phyloP scores from a whole-genome alignment of 164 flowering plant species.

The Cinnamomum chago region DNA sequence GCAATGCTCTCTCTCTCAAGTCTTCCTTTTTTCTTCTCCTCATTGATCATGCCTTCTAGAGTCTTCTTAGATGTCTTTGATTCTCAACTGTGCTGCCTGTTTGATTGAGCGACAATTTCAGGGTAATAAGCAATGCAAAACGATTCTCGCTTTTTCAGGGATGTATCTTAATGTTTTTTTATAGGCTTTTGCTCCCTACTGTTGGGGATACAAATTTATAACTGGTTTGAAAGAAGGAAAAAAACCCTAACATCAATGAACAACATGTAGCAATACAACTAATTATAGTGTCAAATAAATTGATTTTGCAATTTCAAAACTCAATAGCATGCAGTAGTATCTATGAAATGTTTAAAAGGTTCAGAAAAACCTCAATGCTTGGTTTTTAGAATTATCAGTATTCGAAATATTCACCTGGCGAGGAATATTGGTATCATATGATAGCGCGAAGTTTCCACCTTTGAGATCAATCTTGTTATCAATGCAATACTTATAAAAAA shows the following conservation, averaged over 20 bases:
- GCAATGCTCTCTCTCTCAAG: too few relatives aligned
- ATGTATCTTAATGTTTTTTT: too few relatives aligned
- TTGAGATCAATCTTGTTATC: slow-evolving; percentile 56
- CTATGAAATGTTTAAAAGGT: neutral
- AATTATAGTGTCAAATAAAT: neutral
- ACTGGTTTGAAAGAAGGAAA: too few relatives aligned
- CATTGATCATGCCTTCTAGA: too few relatives aligned
- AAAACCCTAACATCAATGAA: neutral
- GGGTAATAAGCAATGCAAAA: too few relatives aligned
- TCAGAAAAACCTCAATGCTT: neutral
- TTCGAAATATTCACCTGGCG: slow-evolving; percentile 57
- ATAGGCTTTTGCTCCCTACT: too few relatives aligned
- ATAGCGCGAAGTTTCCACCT: slow-evolving; percentile 63
- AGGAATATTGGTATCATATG: slow-evolving; percentile 94
- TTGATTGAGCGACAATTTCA: too few relatives aligned
- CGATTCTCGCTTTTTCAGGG: too few relatives aligned
- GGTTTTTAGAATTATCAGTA: neutral
- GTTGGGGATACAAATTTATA: too few relatives aligned
- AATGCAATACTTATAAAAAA: slow-evolving; percentile 61
- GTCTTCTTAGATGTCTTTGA: too few relatives aligned
- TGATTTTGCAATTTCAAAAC: neutral
- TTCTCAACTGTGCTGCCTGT: too few relatives aligned
- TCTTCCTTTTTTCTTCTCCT: too few relatives aligned
- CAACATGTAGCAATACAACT: neutral
- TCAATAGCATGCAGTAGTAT: neutral